Percentiles rank a stretch among this genome's conserved stretches.
These are phyloP conservation scores for Salvia hispanica DNA, from an alignment of 257 asterid species.

Conservation along the genomic window DNA sequence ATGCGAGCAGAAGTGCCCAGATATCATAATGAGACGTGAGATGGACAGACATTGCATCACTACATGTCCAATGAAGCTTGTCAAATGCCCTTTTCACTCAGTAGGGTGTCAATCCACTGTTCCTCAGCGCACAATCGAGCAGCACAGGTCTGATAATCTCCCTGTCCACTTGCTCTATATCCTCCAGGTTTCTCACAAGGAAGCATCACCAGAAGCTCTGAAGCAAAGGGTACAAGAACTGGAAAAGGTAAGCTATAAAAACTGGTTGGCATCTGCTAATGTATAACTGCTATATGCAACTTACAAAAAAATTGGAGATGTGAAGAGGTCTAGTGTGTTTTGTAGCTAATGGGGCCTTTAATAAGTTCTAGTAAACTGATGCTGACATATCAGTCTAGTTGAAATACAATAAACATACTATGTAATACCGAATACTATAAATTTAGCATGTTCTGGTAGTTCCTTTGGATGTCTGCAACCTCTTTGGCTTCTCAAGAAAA, in stretches of 20 bases:
- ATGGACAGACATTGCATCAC: conserved; percentile 40
- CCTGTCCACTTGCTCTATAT: conserved; percentile 22
- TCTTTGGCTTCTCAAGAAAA: not conserved
- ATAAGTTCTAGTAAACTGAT: not conserved
- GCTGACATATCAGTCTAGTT: conserved; percentile 18
- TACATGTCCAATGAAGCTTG: conserved; percentile 38
- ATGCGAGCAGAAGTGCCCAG: conserved; percentile 31
- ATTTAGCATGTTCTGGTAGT: not conserved
- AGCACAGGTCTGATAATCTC: conserved; percentile 35
- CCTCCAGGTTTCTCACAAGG: conserved; percentile 31
- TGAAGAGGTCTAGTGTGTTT: not conserved
- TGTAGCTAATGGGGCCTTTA: not conserved
- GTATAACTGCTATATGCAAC: conserved; percentile 9
- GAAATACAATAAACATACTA: not conserved
- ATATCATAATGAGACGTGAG: conserved; percentile 34
- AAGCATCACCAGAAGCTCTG: conserved; percentile 28
- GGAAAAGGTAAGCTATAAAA: conserved; percentile 28
- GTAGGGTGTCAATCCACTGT: conserved; percentile 35
- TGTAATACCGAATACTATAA: not conserved
- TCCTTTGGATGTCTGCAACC: too few relatives aligned
- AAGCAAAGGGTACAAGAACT: conserved; percentile 25
- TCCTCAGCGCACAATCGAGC: conserved; percentile 36
- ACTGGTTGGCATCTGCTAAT: not conserved
- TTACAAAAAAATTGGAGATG: not conserved
- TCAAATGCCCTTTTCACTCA: conserved; percentile 34